phyloP scores from a whole-genome alignment of 2,329 filamentous ascomycete genomes.

The Apiospora rasikravindrae region DNA sequence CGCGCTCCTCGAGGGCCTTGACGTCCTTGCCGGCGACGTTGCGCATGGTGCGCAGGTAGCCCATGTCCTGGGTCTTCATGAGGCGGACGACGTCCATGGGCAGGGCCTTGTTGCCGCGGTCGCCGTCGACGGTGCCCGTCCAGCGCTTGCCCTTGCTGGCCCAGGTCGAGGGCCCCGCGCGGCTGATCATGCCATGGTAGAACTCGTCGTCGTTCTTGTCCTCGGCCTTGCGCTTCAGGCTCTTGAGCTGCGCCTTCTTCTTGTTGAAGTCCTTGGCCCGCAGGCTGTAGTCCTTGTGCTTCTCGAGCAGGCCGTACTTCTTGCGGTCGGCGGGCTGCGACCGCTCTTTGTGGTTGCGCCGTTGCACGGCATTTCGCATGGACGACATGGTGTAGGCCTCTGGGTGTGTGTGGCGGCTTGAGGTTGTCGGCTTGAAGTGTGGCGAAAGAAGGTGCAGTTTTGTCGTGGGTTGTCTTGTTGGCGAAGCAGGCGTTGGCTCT shows the following conservation, averaged over 20 bases:
- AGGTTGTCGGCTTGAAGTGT: neutral
- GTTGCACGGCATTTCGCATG: constrained; percentile 19
- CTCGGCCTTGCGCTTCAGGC: constrained; percentile 64
- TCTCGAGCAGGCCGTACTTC: constrained; percentile 91
- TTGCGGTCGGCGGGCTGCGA: constrained; percentile 83
- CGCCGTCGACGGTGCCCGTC: constrained; percentile 61
- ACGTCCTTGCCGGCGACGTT: constrained; percentile 66
- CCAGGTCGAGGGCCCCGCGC: constrained; percentile 58
- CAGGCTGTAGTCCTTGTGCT: constrained; percentile 82
- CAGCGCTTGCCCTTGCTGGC: constrained; percentile 56
- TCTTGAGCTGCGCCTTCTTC: constrained; percentile 66
- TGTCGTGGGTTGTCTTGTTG: neutral
- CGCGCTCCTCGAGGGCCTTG: constrained; percentile 57
- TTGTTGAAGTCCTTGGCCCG: constrained; percentile 70
- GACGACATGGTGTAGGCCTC: constrained; percentile 2
- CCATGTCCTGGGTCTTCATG: constrained; percentile 72
- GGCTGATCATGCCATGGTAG: constrained; percentile 72
- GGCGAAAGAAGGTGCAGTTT: neutral
- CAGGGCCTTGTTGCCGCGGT: constrained; percentile 62
- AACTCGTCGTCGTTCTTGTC: constrained; percentile 76
- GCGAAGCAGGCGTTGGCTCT: neutral
- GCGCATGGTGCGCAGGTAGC: constrained; percentile 67
- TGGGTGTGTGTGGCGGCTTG: neutral
- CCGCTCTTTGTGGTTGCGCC: constrained; percentile 74
- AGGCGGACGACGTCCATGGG: constrained; percentile 63